Evolutionary conservation across 1,284 basidiomycete species (phyloP), one percentile per base, ranked within the genome.

Genomic region (Calocybe gambosa): DNA sequence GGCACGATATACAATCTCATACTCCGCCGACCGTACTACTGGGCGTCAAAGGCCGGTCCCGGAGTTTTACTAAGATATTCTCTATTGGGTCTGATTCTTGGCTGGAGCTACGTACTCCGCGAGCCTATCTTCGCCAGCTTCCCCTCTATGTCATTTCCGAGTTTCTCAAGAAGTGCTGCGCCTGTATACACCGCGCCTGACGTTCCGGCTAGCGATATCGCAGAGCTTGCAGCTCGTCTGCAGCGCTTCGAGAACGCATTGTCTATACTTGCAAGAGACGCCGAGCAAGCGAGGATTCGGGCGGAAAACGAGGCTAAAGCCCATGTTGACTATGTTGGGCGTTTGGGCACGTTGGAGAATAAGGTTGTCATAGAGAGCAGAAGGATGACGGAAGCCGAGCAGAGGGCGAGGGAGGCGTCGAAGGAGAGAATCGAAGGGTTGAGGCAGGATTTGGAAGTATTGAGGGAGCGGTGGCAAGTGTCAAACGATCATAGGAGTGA

Each of bases 151-250:
- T 21, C 10, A 15, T 18, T 48, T 29, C 39, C 39, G 5, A 10
- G 15, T 56, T 16, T 47, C 63, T 43, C 54, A 39, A 21, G 43
- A 21, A 7, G 40, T n/a, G 34, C 58, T n/a, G n/a, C n/a, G 23
- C 55, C 55, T 26, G 54, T 63, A 16, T 73, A 70, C 55, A 54
- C 63, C 12, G 62, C 76, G 7, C 83, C 88, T 0, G 71, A 77
- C 7, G 58, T 71, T 4, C 85, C 86, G 5, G 78, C 82, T 1
- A 72, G 74, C 9, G 77, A 86, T 55, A 68, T 92, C 39, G 76
- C 80, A 4, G 89, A 89, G 50, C 68, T 93, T 16, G 71, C 83
- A 2, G 68, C 72, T 0, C 80, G 91, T 8, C 67, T 94, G 2
- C 72, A 76, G 47, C 69, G 70, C 36, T 70, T 90, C 21, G 88